These are phyloP conservation scores for Phytophthora melonis DNA, from an alignment of 352 stramenopile species.

Conservation along the genomic window DNA sequence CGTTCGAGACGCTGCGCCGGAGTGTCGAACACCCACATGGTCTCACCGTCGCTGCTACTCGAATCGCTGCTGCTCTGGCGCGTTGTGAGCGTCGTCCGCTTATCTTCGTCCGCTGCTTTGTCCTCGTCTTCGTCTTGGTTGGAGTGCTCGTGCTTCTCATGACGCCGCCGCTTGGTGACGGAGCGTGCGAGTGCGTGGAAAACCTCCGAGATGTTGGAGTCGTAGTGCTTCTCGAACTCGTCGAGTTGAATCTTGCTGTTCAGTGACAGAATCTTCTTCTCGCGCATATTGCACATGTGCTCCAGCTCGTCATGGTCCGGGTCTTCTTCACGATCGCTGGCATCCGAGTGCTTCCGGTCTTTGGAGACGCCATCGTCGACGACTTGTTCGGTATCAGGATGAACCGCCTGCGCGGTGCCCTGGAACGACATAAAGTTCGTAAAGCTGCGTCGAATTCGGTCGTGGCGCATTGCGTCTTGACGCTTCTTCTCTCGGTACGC, in stretches of 20 bases:
- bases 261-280: conserved; percentile 70
- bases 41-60: conserved; percentile 40
- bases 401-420: no score
- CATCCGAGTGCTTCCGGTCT: no score
- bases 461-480: conserved; percentile 36
- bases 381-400: no score
- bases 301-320: no score
- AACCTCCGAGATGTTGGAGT: conserved; percentile 66
- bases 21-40: conserved; percentile 64
- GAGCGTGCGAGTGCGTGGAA: conserved; percentile 58
- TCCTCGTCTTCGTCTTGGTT: not conserved
- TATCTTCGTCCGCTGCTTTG: not conserved
- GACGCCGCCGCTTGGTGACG: conserved; percentile 38
- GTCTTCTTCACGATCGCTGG: no score
- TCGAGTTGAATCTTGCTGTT: conserved; percentile 62
- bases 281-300: conserved; percentile 49
- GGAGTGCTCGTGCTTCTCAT: conserved; percentile 17
- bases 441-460: conserved; percentile 48
- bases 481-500: conserved; percentile 67
- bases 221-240: conserved; percentile 71
- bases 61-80: not conserved
- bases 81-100: not conserved
- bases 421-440: no score
- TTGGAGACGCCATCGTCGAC: no score
- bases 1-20: conserved; percentile 61